phyloP scores from a whole-genome alignment of 345 rosid genomes.

The Salix brachista region DNA sequence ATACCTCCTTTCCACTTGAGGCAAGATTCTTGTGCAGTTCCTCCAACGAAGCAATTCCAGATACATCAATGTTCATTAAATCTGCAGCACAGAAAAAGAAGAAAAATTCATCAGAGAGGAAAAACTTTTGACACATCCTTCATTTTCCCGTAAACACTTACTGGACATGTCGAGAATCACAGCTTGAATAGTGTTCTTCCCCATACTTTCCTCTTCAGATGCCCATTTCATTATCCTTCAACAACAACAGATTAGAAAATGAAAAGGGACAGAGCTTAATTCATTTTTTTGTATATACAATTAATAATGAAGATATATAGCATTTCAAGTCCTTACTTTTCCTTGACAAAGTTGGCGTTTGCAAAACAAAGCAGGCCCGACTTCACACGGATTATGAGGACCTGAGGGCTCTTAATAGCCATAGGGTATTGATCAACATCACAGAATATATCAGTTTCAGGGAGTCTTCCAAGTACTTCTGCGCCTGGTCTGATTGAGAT shows the following conservation, averaged over 20 bases:
- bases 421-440: slow-evolving; percentile 71
- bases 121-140: background rate
- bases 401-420: slow-evolving; percentile 57
- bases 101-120: background rate
- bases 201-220: slow-evolving; percentile 28
- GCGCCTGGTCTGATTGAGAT: slow-evolving; percentile 66
- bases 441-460: slow-evolving; percentile 52
- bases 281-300: no score
- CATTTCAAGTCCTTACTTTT: slow-evolving; percentile 41
- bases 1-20: slow-evolving; percentile 54
- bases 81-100: slow-evolving; percentile 31
- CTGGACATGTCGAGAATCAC: slow-evolving; percentile 88
- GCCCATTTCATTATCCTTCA: slow-evolving; percentile 56
- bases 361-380: slow-evolving; percentile 88
- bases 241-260: background rate
- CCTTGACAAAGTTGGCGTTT: slow-evolving; percentile 61
- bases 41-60: slow-evolving; percentile 67
- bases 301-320: no score
- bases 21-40: slow-evolving; percentile 56
- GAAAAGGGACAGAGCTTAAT: background rate
- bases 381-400: slow-evolving; percentile 55
- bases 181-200: slow-evolving; percentile 33
- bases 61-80: slow-evolving; percentile 66
- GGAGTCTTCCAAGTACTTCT: slow-evolving; percentile 64
- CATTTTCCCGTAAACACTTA: slow-evolving; percentile 25